These are phyloP conservation scores for Aspergillaceae sp. DNA, from an alignment of 2,329 filamentous ascomycete genomes.

Conservation along the genomic window DNA sequence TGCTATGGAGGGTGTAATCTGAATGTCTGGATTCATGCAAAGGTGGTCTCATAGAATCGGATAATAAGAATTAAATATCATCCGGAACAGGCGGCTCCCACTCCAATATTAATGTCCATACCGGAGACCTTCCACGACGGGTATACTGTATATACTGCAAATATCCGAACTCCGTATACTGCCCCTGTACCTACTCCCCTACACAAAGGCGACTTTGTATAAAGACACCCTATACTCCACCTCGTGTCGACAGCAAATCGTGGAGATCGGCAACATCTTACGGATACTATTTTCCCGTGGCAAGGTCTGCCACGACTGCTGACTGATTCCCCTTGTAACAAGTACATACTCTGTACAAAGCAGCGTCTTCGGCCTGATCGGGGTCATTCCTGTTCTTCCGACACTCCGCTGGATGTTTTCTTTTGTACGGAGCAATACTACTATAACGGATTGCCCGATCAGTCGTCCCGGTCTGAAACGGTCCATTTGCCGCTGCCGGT, in stretches of 20 bases:
- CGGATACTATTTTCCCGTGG: slow-evolving; percentile 31
- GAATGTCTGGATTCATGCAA: too few species aligned
- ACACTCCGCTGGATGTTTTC: too few species aligned
- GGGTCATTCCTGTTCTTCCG: too few species aligned
- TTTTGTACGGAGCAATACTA: too few species aligned
- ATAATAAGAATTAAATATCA: neutral
- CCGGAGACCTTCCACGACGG: too few species aligned
- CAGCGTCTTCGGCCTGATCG: neutral
- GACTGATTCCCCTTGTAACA: neutral
- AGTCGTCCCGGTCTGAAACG: slow-evolving; percentile 12
- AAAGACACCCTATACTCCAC: neutral
- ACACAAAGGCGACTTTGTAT: neutral
- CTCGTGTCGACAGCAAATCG: slow-evolving; percentile 10
- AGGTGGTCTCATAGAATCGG: neutral
- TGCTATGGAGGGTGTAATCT: too few species aligned
- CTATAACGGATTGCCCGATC: neutral
- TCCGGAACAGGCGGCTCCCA: neutral
- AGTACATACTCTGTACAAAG: neutral
- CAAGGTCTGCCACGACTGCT: neutral
- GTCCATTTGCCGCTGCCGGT: slow-evolving; percentile 11
- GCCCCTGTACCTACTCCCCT: neutral
- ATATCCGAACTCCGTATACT: too few species aligned
- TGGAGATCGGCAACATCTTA: slow-evolving; percentile 22
- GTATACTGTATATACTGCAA: too few species aligned
- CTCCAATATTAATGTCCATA: too few species aligned